These are phyloP conservation scores for Lathyrus tuberosus DNA, from an alignment of 306 rosid species.

Conservation along the genomic window DNA sequence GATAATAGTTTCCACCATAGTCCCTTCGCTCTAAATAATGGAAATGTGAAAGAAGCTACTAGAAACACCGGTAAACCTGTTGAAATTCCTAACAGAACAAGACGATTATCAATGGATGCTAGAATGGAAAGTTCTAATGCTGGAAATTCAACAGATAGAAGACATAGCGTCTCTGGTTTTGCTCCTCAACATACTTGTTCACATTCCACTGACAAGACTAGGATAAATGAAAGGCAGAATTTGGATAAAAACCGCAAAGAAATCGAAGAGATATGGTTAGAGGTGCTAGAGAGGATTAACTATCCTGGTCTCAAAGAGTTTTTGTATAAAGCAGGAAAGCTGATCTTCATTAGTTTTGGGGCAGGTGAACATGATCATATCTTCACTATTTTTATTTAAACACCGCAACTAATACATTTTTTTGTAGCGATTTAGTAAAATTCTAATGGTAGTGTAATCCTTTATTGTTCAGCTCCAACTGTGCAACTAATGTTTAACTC, in stretches of 20 bases:
- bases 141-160: conserved; percentile 62
- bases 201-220: conserved; percentile 43
- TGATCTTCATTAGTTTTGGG: conserved; percentile 81
- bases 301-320: conserved; percentile 71
- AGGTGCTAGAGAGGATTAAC: conserved; percentile 79
- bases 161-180: conserved; percentile 50
- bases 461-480: conserved; percentile 77
- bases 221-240: conserved; percentile 52
- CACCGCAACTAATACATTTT: conserved; percentile 11
- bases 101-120: conserved; percentile 58
- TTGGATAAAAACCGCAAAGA: conserved; percentile 52
- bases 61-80: conserved; percentile 53
- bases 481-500: conserved; percentile 83
- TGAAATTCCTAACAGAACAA: conserved; percentile 49
- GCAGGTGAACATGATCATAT: conserved; percentile 62
- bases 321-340: conserved; percentile 81
- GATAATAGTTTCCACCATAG: conserved; percentile 84
- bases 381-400: conserved; percentile 24
- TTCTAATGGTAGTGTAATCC: conserved; percentile 37
- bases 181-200: conserved; percentile 56
- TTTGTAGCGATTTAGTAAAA: conserved; percentile 22
- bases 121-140: conserved; percentile 53
- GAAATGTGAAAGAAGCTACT: conserved; percentile 47
- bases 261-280: conserved; percentile 89
- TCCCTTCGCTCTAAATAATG: conserved; percentile 63